Conservation (phyloP, 2,329 filamentous ascomycete genomes). For the Ceratocystis destructans region DNA sequence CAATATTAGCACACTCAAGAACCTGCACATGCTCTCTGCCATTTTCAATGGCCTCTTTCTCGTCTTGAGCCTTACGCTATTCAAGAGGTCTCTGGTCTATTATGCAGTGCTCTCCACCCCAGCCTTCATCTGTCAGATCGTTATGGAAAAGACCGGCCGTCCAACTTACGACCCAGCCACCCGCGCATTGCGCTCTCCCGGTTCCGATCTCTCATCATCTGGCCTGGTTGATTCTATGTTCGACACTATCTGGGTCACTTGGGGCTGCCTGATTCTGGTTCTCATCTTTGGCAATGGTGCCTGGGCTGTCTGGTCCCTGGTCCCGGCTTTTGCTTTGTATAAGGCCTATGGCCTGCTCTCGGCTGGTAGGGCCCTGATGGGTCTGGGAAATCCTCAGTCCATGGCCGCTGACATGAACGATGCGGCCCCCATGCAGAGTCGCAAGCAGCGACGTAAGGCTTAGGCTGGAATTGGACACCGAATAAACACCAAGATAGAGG, state of each 20-base stretch:
- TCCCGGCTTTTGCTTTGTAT: slow-evolving; percentile 43
- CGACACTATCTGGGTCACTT: slow-evolving; percentile 91
- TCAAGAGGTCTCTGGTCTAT: slow-evolving; percentile 47
- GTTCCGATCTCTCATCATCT: slow-evolving; percentile 75
- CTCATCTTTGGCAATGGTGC: slow-evolving; percentile 68
- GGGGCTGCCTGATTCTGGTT: slow-evolving; percentile 59
- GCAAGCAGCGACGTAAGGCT: slow-evolving; percentile 42
- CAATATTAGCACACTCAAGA: slow-evolving; percentile 64
- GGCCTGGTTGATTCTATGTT: slow-evolving; percentile 97
- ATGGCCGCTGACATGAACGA: slow-evolving; percentile 24
- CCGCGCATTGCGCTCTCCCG: slow-evolving; percentile 55
- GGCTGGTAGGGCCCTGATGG: slow-evolving; percentile 37
- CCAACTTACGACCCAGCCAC: slow-evolving; percentile 55
- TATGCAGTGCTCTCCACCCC: slow-evolving; percentile 65
- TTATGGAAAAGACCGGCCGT: slow-evolving; percentile 72
- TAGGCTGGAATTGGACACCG: slow-evolving; percentile 23
- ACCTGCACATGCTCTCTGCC: slow-evolving; percentile 65
- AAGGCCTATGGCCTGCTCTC: slow-evolving; percentile 41
- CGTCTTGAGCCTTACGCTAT: slow-evolving; percentile 52
- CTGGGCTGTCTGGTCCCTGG: slow-evolving; percentile 41
- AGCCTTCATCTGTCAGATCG: slow-evolving; percentile 64
- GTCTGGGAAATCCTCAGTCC: slow-evolving; percentile 25
- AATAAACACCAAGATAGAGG: background rate
- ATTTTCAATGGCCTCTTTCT: slow-evolving; percentile 62
- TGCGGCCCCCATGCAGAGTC: slow-evolving; percentile 31